Evolutionary conservation across 495 filamentous ascomycete species (phyloP).

Genomic region (Hypoxylon rickii): DNA sequence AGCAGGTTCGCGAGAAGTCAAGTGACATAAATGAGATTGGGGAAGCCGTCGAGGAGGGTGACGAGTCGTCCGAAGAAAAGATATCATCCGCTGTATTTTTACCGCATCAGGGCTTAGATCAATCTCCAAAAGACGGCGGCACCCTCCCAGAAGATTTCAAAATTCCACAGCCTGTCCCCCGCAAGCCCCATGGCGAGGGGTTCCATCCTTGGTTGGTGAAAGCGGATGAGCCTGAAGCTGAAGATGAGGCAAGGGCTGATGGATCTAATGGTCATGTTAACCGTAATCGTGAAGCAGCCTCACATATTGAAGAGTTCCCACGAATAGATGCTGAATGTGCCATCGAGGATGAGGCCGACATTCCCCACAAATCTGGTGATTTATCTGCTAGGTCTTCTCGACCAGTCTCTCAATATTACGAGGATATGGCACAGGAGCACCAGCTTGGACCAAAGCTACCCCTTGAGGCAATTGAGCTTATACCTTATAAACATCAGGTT

Average conservation of each 20-base stretch:
- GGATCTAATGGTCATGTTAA: constrained; percentile 34
- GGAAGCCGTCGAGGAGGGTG: constrained; percentile 65
- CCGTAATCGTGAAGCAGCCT: constrained; percentile 37
- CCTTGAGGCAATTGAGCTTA: constrained; percentile 89
- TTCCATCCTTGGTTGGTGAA: constrained; percentile 57
- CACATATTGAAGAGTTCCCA: constrained; percentile 35
- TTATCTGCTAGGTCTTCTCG: constrained; percentile 40
- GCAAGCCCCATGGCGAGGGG: constrained; percentile 36
- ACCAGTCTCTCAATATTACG: constrained; percentile 45
- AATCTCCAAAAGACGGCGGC: constrained; percentile 47
- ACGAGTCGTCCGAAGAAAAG: constrained; percentile 88
- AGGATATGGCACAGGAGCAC: constrained; percentile 54
- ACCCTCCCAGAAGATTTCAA: constrained; percentile 35
- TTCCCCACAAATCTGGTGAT: constrained; percentile 39
- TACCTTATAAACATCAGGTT: constrained; percentile 96
- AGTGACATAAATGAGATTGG: constrained; percentile 40
- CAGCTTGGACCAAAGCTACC: constrained; percentile 60
- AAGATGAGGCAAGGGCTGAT: constrained; percentile 39
- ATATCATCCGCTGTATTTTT: constrained; percentile 94
- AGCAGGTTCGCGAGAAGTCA: constrained; percentile 29
- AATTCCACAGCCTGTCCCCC: constrained; percentile 31
- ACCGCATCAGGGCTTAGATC: constrained; percentile 74
- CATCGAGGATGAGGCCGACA: constrained; percentile 44
- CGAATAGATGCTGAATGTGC: constrained; percentile 43
- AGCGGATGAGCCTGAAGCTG: constrained; percentile 52